Conservation (phyloP, 2,329 filamentous ascomycete species). For the Sphaerulina populicola region DNA sequence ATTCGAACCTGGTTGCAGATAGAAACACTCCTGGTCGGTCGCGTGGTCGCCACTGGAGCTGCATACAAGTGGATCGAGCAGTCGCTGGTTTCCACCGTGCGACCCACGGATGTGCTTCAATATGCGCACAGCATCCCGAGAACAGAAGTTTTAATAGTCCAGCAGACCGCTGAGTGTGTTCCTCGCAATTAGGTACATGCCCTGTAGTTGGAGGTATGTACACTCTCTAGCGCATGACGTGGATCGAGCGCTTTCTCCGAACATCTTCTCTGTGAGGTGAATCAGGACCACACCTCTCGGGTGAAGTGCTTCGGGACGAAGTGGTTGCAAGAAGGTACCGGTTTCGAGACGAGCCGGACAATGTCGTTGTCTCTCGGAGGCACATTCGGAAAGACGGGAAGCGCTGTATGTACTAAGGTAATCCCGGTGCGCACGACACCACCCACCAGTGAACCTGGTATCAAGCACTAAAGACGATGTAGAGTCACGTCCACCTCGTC, state of each 20-base stretch:
- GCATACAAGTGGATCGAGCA: constrained; percentile 1
- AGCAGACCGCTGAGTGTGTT: no score
- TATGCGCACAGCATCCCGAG: background rate
- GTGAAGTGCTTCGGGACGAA: no score
- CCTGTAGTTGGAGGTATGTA: no score
- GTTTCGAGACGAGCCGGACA: background rate
- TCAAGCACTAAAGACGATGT: background rate
- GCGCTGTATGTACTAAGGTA: background rate
- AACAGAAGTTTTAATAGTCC: background rate
- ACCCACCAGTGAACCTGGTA: background rate
- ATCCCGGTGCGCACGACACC: background rate
- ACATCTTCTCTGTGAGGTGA: no score
- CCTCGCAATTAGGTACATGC: no score
- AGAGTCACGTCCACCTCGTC: background rate
- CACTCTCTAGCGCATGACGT: no score
- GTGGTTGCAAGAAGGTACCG: no score
- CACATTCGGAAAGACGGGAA: background rate
- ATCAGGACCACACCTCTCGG: no score
- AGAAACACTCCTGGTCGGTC: constrained; percentile 10
- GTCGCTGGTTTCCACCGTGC: background rate
- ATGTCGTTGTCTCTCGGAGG: background rate
- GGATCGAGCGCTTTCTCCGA: no score
- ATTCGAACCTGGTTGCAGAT: constrained; percentile 5
- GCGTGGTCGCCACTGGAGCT: constrained; percentile 15
- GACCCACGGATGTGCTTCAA: background rate